Conservation (phyloP, 176 grass and related monocot genomes). For the Oropetium thomaeum region DNA sequence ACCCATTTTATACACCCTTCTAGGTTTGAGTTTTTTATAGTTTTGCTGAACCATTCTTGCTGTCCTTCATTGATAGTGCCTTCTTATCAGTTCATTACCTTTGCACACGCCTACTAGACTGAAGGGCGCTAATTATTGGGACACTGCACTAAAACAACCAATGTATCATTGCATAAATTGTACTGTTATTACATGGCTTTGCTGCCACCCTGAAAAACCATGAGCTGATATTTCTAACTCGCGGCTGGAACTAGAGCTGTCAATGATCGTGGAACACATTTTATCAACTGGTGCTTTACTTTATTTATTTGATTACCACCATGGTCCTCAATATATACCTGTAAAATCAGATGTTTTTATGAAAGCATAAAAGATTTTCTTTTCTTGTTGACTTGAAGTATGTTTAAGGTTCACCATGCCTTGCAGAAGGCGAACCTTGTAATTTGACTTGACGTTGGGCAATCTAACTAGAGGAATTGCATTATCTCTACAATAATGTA, state of each 20-base stretch:
- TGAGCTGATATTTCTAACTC: background rate
- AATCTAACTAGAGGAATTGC: constrained; percentile 7
- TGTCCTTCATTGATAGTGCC: background rate
- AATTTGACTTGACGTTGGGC: constrained; percentile 16
- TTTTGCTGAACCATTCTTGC: background rate
- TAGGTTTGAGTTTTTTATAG: background rate
- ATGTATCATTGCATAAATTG: constrained; percentile 2
- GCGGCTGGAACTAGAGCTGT: background rate
- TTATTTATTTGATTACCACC: background rate
- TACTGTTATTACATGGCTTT: background rate
- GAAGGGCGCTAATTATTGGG: background rate
- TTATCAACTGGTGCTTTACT: background rate
- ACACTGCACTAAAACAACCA: constrained; percentile 4
- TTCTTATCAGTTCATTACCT: constrained; percentile 9
- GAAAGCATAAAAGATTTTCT: background rate
- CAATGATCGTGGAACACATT: background rate
- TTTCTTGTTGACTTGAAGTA: background rate
- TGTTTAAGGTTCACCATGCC: background rate
- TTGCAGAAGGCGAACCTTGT: background rate
- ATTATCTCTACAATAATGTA: constrained; percentile 1
- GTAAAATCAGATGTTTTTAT: background rate
- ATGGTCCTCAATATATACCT: background rate
- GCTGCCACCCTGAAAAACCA: background rate
- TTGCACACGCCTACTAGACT: background rate
- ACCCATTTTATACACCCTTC: background rate